phyloP scores from a whole-genome alignment of 2,329 filamentous ascomycete genomes.

The Fusarium paranaense region DNA sequence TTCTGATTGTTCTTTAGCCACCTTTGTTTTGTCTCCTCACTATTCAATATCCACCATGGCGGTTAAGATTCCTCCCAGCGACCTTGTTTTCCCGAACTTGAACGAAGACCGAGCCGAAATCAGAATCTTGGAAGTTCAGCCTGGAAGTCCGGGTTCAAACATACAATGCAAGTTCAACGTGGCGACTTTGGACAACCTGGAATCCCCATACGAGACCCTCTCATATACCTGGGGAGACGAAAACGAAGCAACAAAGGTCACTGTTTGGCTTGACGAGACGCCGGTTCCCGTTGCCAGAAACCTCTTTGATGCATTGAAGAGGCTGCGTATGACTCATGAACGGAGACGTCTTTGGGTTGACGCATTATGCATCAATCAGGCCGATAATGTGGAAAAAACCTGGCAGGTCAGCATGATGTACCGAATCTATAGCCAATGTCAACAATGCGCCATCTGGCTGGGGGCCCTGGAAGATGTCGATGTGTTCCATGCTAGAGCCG shows the following conservation, averaged over 20 bases:
- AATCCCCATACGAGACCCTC: background rate
- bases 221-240: background rate
- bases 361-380: background rate
- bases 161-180: background rate
- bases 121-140: background rate
- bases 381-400: background rate
- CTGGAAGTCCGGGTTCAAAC: background rate
- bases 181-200: background rate
- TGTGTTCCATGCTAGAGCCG: background rate
- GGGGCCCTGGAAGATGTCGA: background rate
- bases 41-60: background rate
- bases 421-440: background rate
- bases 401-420: slow-evolving; percentile 6
- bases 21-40: background rate
- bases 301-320: background rate
- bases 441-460: slow-evolving; percentile 1
- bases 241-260: background rate
- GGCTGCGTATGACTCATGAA: background rate
- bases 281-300: background rate
- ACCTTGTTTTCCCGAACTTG: background rate
- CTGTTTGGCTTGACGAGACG: background rate
- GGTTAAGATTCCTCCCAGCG: background rate
- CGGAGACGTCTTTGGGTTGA: background rate
- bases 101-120: background rate
- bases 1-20: background rate